Conservation (phyloP, 2,329 filamentous ascomycete species). For the Fusarium vanettenii region DNA sequence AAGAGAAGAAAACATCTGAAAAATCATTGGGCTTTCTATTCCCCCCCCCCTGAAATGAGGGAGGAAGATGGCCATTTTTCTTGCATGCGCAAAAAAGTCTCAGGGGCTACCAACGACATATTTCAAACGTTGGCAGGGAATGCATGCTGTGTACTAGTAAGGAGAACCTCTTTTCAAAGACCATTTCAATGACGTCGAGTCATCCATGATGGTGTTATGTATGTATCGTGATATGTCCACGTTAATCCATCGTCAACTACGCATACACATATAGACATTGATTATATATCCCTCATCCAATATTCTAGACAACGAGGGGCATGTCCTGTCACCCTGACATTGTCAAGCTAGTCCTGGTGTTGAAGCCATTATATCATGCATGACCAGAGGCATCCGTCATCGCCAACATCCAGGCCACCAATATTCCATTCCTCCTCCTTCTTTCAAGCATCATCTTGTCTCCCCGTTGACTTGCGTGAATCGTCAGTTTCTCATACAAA, state of each 20-base stretch:
- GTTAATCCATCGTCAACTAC: not conserved
- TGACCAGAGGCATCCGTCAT: not conserved
- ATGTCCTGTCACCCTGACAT: not conserved
- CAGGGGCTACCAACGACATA: not conserved
- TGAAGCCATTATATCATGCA: not conserved
- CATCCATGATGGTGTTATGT: not conserved
- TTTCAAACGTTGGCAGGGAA: not conserved
- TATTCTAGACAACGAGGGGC: not conserved
- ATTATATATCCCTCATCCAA: not conserved
- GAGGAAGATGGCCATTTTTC: not conserved
- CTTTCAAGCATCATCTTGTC: not conserved
- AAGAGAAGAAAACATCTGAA: not conserved
- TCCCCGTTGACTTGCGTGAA: constrained; percentile 2
- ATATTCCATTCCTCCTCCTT: constrained; percentile 1
- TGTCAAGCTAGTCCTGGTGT: not conserved
- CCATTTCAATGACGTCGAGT: not conserved
- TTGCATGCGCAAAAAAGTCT: not conserved
- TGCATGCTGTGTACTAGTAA: constrained; percentile 3
- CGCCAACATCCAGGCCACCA: not conserved
- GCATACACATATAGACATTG: not conserved
- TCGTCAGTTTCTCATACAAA: constrained; percentile 32
- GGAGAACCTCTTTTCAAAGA: not conserved
- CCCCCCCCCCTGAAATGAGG: not conserved
- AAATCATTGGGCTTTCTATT: not conserved
- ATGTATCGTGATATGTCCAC: not conserved